These are phyloP conservation scores for Penium margaritaceum DNA, from an alignment of 139 green algal species.

Conservation along the genomic window DNA sequence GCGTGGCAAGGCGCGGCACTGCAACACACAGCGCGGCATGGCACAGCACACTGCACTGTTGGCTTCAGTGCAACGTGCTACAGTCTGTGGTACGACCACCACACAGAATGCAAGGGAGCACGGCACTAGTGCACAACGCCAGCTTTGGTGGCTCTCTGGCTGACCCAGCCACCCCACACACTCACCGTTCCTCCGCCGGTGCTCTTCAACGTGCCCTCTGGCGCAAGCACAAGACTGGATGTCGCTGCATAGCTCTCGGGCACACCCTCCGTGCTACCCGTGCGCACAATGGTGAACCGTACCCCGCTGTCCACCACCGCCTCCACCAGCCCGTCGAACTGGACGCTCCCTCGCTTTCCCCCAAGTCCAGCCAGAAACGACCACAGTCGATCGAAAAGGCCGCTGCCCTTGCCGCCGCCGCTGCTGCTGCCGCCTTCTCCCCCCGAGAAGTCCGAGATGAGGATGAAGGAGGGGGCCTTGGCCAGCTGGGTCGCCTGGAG, in stretches of 20 bases:
- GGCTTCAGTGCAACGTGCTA: too few relatives aligned
- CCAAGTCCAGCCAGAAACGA: not conserved
- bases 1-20: too few relatives aligned
- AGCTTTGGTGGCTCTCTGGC: too few relatives aligned
- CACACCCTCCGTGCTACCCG: not conserved
- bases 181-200: not conserved
- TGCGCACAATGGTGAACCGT: not conserved
- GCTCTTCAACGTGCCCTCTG: slow-evolving; percentile 1
- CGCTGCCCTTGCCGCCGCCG: not conserved
- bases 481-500: slow-evolving; percentile 20
- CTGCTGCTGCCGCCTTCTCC: not conserved
- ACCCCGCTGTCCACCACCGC: not conserved
- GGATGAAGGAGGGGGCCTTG: slow-evolving; percentile 15
- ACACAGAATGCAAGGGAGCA: too few relatives aligned
- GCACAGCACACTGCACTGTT: too few relatives aligned
- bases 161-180: too few relatives aligned
- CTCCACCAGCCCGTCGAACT: not conserved
- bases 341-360: not conserved
- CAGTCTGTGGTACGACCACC: too few relatives aligned
- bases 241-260: not conserved
- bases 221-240: not conserved
- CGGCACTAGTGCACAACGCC: too few relatives aligned
- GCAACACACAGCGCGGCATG: too few relatives aligned
- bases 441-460: slow-evolving; percentile 24
- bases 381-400: not conserved